Conservation (phyloP, 768 basidiomycete genomes). For the Pulveroboletus ravenelii region DNA sequence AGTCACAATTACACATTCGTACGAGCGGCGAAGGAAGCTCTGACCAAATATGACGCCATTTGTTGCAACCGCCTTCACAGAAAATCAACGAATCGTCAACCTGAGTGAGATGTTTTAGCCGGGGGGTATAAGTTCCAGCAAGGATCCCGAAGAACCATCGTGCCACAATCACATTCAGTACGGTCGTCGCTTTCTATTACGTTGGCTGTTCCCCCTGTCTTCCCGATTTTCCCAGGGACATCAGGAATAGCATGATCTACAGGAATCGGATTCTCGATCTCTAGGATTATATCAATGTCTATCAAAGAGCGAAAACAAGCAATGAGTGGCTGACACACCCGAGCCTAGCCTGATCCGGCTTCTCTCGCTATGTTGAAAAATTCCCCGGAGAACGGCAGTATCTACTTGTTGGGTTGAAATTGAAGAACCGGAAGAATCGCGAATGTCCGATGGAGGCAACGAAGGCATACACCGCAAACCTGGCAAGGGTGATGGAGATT, state of each 20-base stretch:
- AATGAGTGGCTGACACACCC: conserved; percentile 45
- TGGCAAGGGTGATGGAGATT: conserved; percentile 20
- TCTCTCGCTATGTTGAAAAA: conserved; percentile 16
- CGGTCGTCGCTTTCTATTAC: conserved; percentile 33
- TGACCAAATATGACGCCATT: conserved; percentile 77
- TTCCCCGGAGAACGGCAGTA: conserved; percentile 37
- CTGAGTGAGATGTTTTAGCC: conserved; percentile 30
- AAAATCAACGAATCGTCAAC: conserved; percentile 51
- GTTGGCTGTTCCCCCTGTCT: conserved; percentile 9
- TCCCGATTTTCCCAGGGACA: background rate
- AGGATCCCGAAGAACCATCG: conserved; percentile 36
- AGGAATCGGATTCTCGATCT: conserved; percentile 31
- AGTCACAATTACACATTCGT: background rate
- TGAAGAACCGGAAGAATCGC: conserved; percentile 12
- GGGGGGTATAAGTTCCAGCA: background rate
- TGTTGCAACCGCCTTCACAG: conserved; percentile 70
- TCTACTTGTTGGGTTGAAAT: conserved; percentile 31
- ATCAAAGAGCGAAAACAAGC: background rate
- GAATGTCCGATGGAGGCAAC: conserved; percentile 28
- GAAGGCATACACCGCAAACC: conserved; percentile 11
- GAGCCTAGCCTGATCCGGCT: conserved; percentile 27
- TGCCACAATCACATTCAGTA: conserved; percentile 67
- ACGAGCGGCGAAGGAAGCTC: conserved; percentile 14
- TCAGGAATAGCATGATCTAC: conserved; percentile 1
- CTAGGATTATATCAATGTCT: conserved; percentile 14